Evolutionary conservation across 305 asterid genomes (phyloP).

Genomic region (Nicotiana rustica): DNA sequence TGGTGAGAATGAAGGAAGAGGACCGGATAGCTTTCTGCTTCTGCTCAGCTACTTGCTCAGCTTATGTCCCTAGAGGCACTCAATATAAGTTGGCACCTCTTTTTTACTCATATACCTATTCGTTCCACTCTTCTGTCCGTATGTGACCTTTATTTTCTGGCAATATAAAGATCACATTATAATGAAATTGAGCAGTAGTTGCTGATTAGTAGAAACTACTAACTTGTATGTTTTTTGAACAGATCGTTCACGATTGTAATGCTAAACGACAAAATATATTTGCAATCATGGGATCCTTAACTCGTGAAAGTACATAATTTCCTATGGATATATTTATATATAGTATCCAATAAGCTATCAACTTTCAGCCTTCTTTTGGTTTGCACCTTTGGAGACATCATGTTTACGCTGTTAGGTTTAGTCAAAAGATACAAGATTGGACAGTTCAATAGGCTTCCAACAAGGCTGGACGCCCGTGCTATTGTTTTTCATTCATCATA

Average conservation of each 20-base stretch:
- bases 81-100: not conserved
- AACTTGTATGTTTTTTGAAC: not conserved
- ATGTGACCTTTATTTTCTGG: not conserved
- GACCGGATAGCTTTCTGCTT: not conserved
- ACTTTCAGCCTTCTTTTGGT: not conserved
- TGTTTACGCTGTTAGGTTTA: not conserved
- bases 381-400: not conserved
- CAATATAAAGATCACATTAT: not conserved
- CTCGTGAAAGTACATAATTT: not conserved
- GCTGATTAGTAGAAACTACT: not conserved
- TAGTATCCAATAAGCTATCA: not conserved
- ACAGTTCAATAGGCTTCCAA: not conserved
- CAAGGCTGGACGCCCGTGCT: not conserved
- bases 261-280: not conserved
- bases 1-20: not conserved
- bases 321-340: not conserved
- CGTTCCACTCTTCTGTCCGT: not conserved
- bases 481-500: not conserved
- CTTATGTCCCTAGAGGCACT: not conserved
- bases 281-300: not conserved
- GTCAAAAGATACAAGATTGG: not conserved
- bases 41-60: not conserved
- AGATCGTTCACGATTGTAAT: not conserved
- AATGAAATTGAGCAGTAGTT: not conserved
- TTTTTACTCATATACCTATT: not conserved